Conservation (phyloP, 345 rosid species). For the Kandelia obovata region DNA sequence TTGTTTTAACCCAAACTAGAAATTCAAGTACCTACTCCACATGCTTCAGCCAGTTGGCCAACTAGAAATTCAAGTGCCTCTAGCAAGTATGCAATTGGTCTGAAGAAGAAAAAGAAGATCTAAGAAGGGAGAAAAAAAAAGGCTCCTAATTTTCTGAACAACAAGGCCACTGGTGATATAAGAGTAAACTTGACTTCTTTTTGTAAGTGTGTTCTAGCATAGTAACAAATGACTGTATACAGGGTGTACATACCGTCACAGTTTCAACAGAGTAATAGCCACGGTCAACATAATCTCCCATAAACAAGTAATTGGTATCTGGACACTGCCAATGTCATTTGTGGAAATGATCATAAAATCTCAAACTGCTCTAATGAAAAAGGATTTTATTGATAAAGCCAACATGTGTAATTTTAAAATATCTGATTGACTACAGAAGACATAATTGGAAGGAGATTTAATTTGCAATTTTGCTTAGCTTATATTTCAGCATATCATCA, state of each 20-base stretch:
- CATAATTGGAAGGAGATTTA: background rate
- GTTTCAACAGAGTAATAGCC: conserved; percentile 98
- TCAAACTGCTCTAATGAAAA: conserved; percentile 8
- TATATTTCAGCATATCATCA: too few relatives aligned
- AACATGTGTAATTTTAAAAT: background rate
- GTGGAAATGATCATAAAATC: background rate
- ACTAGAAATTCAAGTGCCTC: too few relatives aligned
- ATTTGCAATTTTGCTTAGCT: too few relatives aligned
- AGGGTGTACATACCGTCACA: conserved; percentile 58
- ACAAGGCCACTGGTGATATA: background rate
- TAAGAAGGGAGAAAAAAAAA: background rate
- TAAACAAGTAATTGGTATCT: conserved; percentile 89
- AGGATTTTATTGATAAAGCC: background rate
- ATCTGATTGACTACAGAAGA: background rate
- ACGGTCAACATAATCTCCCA: conserved; percentile 98
- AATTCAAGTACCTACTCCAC: too few relatives aligned
- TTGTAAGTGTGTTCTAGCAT: background rate
- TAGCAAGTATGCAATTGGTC: too few relatives aligned
- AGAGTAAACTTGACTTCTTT: background rate
- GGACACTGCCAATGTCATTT: conserved; percentile 54
- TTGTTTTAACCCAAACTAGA: background rate
- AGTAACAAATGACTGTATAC: background rate
- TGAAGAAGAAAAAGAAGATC: background rate
- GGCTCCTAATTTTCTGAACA: background rate
- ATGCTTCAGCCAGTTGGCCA: too few relatives aligned